A percentile compares a stretch with the other conserved stretches of the same genome.
phyloP scores from a whole-genome alignment of 345 rosid species.

The Aquilaria yunnanensis region DNA sequence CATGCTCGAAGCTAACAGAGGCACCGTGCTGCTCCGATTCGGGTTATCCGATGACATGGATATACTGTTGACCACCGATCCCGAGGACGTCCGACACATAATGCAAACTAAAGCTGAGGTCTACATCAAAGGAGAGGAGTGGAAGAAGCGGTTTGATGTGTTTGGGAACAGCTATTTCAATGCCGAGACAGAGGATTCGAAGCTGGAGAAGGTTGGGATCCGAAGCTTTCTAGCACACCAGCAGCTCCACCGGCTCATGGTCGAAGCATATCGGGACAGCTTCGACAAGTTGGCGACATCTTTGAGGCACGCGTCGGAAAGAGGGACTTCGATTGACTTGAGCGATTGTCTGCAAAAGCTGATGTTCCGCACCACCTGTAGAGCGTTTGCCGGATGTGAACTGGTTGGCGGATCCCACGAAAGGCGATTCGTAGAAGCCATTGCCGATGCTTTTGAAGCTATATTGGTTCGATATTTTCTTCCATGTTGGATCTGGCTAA shows the following conservation, averaged over 20 bases:
- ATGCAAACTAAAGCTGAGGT: constrained; percentile 3
- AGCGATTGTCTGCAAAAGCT: constrained; percentile 5
- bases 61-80: neutral
- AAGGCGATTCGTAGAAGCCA: constrained; percentile 8
- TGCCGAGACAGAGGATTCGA: constrained; percentile 13
- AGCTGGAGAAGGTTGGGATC: constrained; percentile 4
- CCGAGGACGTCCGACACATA: neutral
- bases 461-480: constrained; percentile 1
- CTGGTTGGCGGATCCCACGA: constrained; percentile 1
- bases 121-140: constrained; percentile 1
- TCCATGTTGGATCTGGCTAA: constrained; percentile 12
- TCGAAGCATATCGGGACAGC: neutral
- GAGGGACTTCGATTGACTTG: neutral
- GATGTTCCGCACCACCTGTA: neutral
- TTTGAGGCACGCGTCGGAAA: neutral
- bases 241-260: neutral
- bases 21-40: neutral
- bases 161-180: constrained; percentile 10
- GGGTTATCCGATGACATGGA: neutral
- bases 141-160: constrained; percentile 9
- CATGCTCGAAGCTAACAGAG: constrained; percentile 4
- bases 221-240: neutral
- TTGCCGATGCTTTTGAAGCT: constrained; percentile 9
- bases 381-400: neutral
- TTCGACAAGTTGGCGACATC: constrained; percentile 4